phyloP scores from a whole-genome alignment of 371 early-diverging fungal species.

The Entomophthora muscae region DNA sequence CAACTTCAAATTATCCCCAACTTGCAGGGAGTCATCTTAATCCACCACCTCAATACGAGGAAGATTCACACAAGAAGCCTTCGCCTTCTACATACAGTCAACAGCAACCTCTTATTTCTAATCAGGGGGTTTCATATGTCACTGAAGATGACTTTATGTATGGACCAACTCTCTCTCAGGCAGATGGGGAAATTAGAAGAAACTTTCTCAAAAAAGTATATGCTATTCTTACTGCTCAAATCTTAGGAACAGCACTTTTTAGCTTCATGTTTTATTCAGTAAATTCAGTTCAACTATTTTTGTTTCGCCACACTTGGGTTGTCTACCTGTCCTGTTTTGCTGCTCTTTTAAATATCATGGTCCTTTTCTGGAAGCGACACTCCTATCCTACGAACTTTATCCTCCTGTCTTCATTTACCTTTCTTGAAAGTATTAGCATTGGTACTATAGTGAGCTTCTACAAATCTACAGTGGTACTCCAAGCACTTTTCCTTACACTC shows the following conservation, averaged over 20 bases:
- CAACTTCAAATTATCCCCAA: too few relatives aligned
- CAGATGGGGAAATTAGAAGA: conserved; percentile 31
- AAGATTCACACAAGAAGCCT: background rate
- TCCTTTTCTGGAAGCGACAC: conserved; percentile 36
- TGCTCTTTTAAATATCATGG: conserved; percentile 29
- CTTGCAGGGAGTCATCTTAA: background rate
- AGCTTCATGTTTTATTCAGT: conserved; percentile 40
- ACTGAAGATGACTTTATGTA: conserved; percentile 33
- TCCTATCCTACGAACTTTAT: conserved; percentile 42
- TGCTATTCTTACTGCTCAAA: conserved; percentile 45
- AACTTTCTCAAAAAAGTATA: conserved; percentile 69
- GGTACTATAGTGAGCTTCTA: conserved; percentile 40
- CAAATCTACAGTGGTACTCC: conserved; percentile 34
- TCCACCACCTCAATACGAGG: background rate
- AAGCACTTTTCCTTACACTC: conserved; percentile 52
- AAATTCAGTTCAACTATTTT: conserved; percentile 11
- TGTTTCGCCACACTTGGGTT: conserved; percentile 19
- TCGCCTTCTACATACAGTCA: background rate
- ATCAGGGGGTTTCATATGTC: background rate
- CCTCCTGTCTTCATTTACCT: conserved; percentile 42
- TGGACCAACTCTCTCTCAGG: conserved; percentile 29
- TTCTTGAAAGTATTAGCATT: conserved; percentile 40
- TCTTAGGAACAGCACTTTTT: conserved; percentile 33
- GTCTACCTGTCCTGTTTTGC: conserved; percentile 21
- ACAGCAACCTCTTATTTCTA: background rate